Percentiles rank a stretch among this genome's conserved stretches.
Evolutionary conservation across 139 green algal species (phyloP).

Genomic region (Tetradesmus lagerheimii): DNA sequence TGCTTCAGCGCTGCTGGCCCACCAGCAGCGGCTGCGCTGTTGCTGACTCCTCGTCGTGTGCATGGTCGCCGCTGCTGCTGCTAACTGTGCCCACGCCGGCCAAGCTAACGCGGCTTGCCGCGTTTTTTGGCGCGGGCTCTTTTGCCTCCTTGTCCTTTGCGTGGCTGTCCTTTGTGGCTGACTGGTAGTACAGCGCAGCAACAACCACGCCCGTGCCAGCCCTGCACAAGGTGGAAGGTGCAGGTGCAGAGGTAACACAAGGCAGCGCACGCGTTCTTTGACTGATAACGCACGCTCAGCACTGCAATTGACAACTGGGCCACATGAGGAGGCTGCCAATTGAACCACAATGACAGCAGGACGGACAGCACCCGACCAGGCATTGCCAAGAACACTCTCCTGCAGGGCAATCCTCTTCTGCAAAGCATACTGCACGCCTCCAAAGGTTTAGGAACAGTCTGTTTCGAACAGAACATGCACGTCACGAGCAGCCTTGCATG

Average conservation of each 20-base stretch:
- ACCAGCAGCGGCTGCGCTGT: slow-evolving; percentile 6
- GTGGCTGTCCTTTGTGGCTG: slow-evolving; percentile 38
- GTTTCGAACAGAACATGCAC: too few species aligned
- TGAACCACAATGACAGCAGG: too few species aligned
- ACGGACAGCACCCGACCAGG: too few species aligned
- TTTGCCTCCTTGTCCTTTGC: background rate
- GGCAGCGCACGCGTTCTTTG: too few species aligned
- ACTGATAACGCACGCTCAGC: too few species aligned
- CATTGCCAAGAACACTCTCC: background rate
- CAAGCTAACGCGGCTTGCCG: background rate
- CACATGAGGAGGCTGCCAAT: too few species aligned
- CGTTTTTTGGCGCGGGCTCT: background rate
- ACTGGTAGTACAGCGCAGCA: slow-evolving; percentile 76
- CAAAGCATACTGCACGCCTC: too few species aligned
- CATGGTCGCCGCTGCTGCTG: background rate
- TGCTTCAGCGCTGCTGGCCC: slow-evolving; percentile 1
- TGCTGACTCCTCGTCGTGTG: slow-evolving; percentile 29
- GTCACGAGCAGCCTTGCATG: too few species aligned
- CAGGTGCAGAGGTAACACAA: too few species aligned
- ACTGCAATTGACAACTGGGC: too few species aligned
- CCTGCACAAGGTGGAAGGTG: slow-evolving; percentile 35
- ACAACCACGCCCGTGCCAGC: slow-evolving; percentile 71
- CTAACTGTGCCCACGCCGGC: slow-evolving; percentile 12
- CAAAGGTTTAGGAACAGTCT: too few species aligned
- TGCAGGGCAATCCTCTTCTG: too few species aligned